These are phyloP conservation scores for Helicostylum pulchrum DNA, from an alignment of 192 early-diverging fungal species.

Conservation along the genomic window DNA sequence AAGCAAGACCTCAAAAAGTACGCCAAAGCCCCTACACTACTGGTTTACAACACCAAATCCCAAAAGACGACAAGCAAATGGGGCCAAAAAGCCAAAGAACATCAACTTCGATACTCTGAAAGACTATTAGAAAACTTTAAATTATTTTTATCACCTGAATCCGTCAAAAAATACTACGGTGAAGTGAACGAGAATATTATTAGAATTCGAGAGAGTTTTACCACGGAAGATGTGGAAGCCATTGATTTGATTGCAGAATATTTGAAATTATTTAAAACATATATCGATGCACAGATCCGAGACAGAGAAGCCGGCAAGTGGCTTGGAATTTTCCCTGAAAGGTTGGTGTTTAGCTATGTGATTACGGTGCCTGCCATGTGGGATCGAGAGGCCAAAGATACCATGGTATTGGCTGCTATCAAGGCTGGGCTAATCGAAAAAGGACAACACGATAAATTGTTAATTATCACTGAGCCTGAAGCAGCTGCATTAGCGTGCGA, in stretches of 20 bases:
- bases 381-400: too few species aligned
- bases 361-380: slow-evolving; percentile 37
- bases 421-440: slow-evolving; percentile 26
- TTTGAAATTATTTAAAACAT: not conserved
- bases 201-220: too few species aligned
- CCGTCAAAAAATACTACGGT: too few species aligned
- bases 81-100: not conserved
- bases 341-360: slow-evolving; percentile 35
- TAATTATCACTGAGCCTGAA: slow-evolving; percentile 37
- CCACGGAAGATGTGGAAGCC: too few species aligned
- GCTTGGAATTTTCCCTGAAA: not conserved
- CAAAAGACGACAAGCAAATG: not conserved
- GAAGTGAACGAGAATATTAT: too few species aligned
- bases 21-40: too few species aligned
- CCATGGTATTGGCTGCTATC: too few species aligned
- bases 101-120: not conserved
- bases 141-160: not conserved
- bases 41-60: too few species aligned
- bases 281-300: not conserved
- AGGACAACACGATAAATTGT: not conserved
- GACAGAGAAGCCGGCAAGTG: not conserved
- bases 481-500: slow-evolving; percentile 47
- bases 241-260: not conserved
- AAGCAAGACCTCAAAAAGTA: too few species aligned
- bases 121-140: not conserved